phyloP scores from a whole-genome alignment of 257 asterid species.

The Cruciata laevipes region DNA sequence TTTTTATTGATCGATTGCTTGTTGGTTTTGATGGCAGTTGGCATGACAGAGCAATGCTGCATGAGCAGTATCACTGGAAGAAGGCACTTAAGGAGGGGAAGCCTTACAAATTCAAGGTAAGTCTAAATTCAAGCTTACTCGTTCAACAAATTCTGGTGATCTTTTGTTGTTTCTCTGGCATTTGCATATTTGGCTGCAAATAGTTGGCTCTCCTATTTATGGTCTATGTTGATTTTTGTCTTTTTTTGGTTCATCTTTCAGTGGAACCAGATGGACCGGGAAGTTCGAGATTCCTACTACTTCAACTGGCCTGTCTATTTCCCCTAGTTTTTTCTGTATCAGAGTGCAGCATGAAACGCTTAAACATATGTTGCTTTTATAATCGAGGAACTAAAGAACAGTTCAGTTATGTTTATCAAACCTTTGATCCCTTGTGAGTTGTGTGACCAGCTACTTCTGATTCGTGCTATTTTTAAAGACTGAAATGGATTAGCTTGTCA shows the following conservation, averaged over 20 bases:
- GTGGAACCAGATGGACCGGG: constrained; percentile 76
- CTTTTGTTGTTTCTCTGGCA: not conserved
- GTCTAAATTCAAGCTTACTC: not conserved
- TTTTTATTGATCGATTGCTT: not conserved
- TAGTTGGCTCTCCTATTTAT: not conserved
- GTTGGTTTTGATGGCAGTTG: constrained; percentile 43
- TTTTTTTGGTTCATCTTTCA: constrained; percentile 30
- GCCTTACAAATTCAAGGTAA: constrained; percentile 76
- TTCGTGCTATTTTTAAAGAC: not conserved
- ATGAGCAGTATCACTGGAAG: constrained; percentile 95
- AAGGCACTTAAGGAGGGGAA: constrained; percentile 61
- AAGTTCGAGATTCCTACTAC: constrained; percentile 70
- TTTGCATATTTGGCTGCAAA: not conserved
- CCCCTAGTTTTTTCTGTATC: constrained; percentile 16
- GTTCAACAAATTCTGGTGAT: not conserved
- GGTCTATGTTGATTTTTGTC: not conserved
- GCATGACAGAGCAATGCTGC: constrained; percentile 90
- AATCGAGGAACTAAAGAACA: not conserved
- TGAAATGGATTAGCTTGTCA: not conserved
- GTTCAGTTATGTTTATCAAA: not conserved
- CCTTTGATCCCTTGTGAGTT: not conserved
- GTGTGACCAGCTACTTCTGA: not conserved
- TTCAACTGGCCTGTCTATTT: constrained; percentile 88
- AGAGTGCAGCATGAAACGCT: not conserved
- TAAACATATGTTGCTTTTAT: not conserved